phyloP scores from a whole-genome alignment of 768 basidiomycete species.

The Lentinula guzmanii region DNA sequence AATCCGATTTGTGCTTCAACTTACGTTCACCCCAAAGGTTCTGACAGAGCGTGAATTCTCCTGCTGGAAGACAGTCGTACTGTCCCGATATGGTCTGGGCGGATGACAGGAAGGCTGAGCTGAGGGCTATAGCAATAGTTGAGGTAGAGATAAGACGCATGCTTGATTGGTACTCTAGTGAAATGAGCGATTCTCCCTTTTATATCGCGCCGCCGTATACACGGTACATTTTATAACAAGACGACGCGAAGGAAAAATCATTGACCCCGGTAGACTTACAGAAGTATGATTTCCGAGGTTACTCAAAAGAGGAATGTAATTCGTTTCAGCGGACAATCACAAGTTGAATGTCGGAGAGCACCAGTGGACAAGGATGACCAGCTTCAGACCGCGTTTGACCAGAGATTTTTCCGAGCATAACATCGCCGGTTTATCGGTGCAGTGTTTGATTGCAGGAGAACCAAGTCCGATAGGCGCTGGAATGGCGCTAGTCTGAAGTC shows the following conservation, averaged over 20 bases:
- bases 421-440: not conserved
- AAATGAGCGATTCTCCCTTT: not conserved
- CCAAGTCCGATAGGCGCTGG: too few species aligned
- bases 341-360: not conserved
- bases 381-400: not conserved
- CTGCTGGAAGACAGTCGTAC: conserved; percentile 38
- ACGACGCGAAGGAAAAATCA: not conserved
- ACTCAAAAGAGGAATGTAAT: not conserved
- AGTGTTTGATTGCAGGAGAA: not conserved
- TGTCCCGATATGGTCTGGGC: conserved; percentile 40
- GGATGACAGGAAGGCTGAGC: conserved; percentile 8
- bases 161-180: not conserved
- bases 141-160: conserved; percentile 1
- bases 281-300: not conserved
- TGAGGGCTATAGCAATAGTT: not conserved
- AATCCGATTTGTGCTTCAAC: conserved; percentile 5
- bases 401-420: not conserved
- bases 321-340: not conserved
- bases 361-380: not conserved
- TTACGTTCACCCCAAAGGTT: conserved; percentile 49
- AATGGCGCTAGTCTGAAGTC: too few species aligned
- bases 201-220: not conserved
- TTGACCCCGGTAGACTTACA: not conserved
- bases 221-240: not conserved
- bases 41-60: conserved; percentile 46